Conservation (phyloP, 805 yeast species). For the Priceomyces carsonii region DNA sequence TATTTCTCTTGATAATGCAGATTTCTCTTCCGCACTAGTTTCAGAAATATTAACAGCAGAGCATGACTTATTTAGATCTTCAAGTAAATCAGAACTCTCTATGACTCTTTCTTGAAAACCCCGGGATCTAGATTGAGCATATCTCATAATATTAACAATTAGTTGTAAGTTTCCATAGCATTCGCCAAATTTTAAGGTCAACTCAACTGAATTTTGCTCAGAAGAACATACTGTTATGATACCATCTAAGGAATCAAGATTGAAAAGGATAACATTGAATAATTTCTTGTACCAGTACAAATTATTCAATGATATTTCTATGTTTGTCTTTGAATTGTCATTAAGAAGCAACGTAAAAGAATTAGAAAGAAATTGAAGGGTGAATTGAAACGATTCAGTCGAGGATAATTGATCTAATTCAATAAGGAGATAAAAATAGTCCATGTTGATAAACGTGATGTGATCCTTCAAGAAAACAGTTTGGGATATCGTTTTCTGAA, state of each 20-base stretch:
- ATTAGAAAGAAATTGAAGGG: conserved; percentile 41
- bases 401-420: conserved; percentile 42
- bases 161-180: conserved; percentile 34
- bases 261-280: conserved; percentile 36
- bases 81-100: no score
- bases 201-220: conserved; percentile 12
- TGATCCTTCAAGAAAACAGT: conserved; percentile 31
- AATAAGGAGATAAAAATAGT: conserved; percentile 39
- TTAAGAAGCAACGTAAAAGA: conserved; percentile 36
- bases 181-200: conserved; percentile 27
- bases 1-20: conserved; percentile 2
- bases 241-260: conserved; percentile 20
- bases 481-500: conserved; percentile 27
- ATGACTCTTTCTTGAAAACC: conserved; percentile 3
- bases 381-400: conserved; percentile 40
- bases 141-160: conserved; percentile 32
- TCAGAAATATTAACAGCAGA: no score
- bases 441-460: conserved; percentile 34
- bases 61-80: no score
- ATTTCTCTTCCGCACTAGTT: conserved; percentile 1
- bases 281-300: conserved; percentile 37
- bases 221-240: conserved; percentile 13
- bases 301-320: conserved; percentile 19
- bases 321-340: conserved; percentile 15
- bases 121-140: conserved; percentile 5